phyloP scores from a whole-genome alignment of 1,284 basidiomycete species.

The Bondarzewia mesenterica region DNA sequence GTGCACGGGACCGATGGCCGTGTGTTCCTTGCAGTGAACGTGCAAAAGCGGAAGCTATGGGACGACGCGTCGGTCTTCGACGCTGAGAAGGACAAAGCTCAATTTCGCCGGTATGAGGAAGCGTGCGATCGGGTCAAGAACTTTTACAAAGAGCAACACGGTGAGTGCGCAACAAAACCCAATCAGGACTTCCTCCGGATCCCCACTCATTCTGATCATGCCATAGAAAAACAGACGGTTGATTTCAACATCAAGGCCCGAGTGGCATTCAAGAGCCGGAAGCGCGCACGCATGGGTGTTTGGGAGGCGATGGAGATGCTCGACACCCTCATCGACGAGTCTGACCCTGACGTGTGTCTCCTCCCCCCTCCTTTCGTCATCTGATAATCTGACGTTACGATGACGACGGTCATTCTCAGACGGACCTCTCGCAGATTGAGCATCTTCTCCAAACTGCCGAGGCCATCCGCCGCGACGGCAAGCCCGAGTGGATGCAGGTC shows the following conservation, averaged over 20 bases:
- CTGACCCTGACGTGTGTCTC: conserved; percentile 69
- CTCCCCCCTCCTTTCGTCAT: conserved; percentile 6
- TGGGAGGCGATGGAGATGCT: conserved; percentile 92
- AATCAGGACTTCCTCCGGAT: not conserved
- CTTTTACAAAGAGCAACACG: conserved; percentile 86
- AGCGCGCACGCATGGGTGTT: conserved; percentile 63
- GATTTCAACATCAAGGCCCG: conserved; percentile 76
- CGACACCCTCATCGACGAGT: conserved; percentile 83
- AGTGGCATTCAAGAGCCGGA: conserved; percentile 60
- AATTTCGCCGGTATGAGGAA: conserved; percentile 67
- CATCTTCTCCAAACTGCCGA: conserved; percentile 90
- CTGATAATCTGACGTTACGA: conserved; percentile 10
- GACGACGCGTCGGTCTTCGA: conserved; percentile 63
- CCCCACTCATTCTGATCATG: not conserved
- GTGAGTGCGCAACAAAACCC: conserved; percentile 26
- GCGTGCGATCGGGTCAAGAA: conserved; percentile 83
- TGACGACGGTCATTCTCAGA: conserved; percentile 32
- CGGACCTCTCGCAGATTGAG: conserved; percentile 78
- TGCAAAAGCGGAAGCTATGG: conserved; percentile 53
- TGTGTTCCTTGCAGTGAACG: too few species aligned
- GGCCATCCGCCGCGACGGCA: conserved; percentile 82
- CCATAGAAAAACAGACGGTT: conserved; percentile 78
- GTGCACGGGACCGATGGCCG: too few species aligned
- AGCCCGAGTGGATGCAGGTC: conserved; percentile 88
- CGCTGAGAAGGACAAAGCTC: conserved; percentile 66